Evolutionary conservation across 495 filamentous ascomycete genomes (phyloP), one percentile per base, ranked within the genome.

Genomic region (Recurvomyces mirabilis): DNA sequence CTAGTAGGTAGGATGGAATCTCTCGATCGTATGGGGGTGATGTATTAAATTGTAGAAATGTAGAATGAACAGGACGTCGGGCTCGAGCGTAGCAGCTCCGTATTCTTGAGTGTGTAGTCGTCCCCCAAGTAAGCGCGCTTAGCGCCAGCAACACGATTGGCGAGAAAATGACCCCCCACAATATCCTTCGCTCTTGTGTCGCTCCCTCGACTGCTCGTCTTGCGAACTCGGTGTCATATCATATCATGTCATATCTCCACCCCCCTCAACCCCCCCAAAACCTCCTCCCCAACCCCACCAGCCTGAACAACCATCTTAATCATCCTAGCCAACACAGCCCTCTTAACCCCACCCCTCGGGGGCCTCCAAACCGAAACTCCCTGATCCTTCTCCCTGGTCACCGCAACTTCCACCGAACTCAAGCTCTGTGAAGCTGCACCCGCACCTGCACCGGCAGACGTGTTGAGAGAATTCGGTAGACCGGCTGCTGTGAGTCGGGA

Each of bases 201-300:
- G n/a, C n/a, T n/a, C n/a, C n/a, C n/a, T n/a, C n/a, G n/a, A n/a
- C n/a, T n/a, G n/a, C n/a, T n/a, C n/a, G n/a, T n/a, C n/a, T n/a
- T n/a, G n/a, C n/a, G n/a, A n/a, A n/a, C n/a, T n/a, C n/a, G n/a
- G n/a, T n/a, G n/a, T n/a, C n/a, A n/a, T n/a, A n/a, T n/a, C n/a
- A n/a, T n/a, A n/a, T n/a, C n/a, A n/a, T n/a, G n/a, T 53, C 46
- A 48, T 25, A 23, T 37, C 46, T 51, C 62, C 38, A 55, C 60
- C 25, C 68, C 72, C 58, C 84, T 81, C 55, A 94, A 61, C 4
- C 81, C 87, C 40, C 77, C 76, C 48, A 93, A 62, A 1, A 94
- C 84, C 64, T 94, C 87, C 49, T 85, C 81, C 12, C 79, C 84
- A 21, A 93, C 79, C 19, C 87, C 87, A 1, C 83, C 84, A 26